Evolutionary conservation across 2,329 filamentous ascomycete species (phyloP).

Genomic region (Neofusicoccum sp.): DNA sequence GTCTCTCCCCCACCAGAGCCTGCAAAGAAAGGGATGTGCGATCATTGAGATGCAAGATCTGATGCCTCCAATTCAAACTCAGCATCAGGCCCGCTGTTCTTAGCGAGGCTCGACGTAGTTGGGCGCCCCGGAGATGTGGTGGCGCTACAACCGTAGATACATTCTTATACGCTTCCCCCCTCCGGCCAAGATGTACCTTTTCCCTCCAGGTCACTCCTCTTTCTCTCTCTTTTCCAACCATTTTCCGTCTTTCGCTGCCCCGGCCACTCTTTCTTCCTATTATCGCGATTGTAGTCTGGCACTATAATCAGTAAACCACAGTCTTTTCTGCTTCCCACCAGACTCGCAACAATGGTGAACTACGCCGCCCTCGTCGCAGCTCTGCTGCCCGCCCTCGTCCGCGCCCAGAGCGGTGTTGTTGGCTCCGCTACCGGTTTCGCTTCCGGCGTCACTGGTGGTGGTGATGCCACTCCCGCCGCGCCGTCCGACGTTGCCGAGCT

Average conservation of each 20-base stretch:
- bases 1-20: neutral
- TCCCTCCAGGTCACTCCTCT: neutral
- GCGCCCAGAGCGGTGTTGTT: slow-evolving; percentile 21
- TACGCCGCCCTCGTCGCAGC: neutral
- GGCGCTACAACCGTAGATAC: neutral
- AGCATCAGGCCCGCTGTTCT: slow-evolving; percentile 3
- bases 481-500: slow-evolving; percentile 25
- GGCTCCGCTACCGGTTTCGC: slow-evolving; percentile 30
- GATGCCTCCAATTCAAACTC: neutral
- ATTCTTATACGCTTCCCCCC: neutral
- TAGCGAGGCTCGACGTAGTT: neutral
- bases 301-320: neutral
- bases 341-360: slow-evolving; percentile 6
- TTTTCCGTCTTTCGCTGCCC: neutral
- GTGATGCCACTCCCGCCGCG: slow-evolving; percentile 24
- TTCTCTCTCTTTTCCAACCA: neutral
- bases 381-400: slow-evolving; percentile 6
- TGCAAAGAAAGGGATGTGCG: neutral
- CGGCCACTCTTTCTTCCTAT: slow-evolving; percentile 3
- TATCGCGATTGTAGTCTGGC: slow-evolving; percentile 5
- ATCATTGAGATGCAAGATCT: neutral
- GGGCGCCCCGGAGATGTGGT: neutral
- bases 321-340: neutral
- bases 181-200: neutral
- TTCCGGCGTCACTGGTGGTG: slow-evolving; percentile 27